phyloP scores from a whole-genome alignment of 345 rosid genomes.

The Hibiscus tridactylites region DNA sequence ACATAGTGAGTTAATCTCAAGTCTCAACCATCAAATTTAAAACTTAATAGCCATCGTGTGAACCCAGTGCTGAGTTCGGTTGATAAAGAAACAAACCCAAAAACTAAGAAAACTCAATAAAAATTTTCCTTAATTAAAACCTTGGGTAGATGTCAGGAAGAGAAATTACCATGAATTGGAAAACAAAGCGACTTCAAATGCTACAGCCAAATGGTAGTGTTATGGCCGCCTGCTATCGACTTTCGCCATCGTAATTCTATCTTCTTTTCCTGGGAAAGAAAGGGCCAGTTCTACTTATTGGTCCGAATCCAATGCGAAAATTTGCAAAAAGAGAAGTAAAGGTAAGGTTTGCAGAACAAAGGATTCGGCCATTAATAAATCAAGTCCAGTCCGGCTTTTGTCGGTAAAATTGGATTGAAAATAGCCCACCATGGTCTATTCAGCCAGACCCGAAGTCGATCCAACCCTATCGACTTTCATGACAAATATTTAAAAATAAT shows the following conservation, averaged over 20 bases:
- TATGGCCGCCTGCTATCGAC: background rate
- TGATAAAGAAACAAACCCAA: background rate
- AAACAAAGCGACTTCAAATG: background rate
- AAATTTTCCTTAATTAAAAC: background rate
- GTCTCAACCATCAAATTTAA: background rate
- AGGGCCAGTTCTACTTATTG: background rate
- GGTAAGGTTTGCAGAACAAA: background rate
- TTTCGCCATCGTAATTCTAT: background rate
- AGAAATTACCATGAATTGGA: background rate
- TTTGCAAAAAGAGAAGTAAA: background rate
- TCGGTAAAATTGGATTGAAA: background rate
- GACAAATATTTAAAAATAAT: too few relatives aligned
- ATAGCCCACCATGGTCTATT: background rate
- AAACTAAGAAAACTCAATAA: background rate
- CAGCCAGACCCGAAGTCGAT: too few relatives aligned
- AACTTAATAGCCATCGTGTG: background rate
- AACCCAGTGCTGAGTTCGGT: background rate
- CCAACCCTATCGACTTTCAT: too few relatives aligned
- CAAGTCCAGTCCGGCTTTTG: background rate
- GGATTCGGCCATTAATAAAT: background rate
- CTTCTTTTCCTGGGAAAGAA: background rate
- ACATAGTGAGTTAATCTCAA: too few relatives aligned
- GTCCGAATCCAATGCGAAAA: background rate
- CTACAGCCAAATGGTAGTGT: background rate
- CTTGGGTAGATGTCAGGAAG: background rate